Percentiles rank a stretch among this genome's conserved stretches.
Evolutionary conservation across 345 rosid species (phyloP).

Genomic region (Eucalyptus leucophloia): DNA sequence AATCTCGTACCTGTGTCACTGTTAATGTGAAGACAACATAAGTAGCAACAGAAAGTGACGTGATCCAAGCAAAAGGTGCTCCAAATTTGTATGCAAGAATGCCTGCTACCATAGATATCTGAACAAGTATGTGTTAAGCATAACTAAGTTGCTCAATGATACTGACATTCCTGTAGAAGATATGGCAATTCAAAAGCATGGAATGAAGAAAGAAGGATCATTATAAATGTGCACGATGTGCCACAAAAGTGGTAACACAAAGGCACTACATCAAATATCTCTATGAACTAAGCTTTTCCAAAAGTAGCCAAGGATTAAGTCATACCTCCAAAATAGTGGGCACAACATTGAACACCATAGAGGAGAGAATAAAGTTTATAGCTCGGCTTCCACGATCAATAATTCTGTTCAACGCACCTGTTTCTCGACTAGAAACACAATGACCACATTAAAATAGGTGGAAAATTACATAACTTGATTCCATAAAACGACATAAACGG

Average conservation of each 20-base stretch:
- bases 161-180: not conserved
- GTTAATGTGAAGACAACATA: constrained; percentile 70
- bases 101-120: constrained; percentile 97
- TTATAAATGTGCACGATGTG: not conserved
- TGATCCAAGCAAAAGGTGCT: constrained; percentile 97
- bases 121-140: constrained; percentile 35
- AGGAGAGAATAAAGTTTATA: constrained; percentile 85
- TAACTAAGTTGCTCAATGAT: not conserved
- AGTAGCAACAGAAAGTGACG: constrained; percentile 84
- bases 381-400: constrained; percentile 99
- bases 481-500: not conserved
- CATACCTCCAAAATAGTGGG: constrained; percentile 93
- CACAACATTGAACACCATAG: constrained; percentile 94
- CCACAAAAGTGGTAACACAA: not conserved
- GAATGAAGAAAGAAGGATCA: not conserved
- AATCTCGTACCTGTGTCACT: constrained; percentile 71
- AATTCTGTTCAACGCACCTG: constrained; percentile 86
- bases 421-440: constrained; percentile 69
- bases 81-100: constrained; percentile 94
- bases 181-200: not conserved
- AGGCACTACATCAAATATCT: not conserved
- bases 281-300: not conserved
- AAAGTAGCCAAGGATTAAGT: not conserved
- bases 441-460: constrained; percentile 4
- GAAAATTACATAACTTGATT: not conserved